Conservation (phyloP, 768 basidiomycete species). For the Ephemerocybe angulata region DNA sequence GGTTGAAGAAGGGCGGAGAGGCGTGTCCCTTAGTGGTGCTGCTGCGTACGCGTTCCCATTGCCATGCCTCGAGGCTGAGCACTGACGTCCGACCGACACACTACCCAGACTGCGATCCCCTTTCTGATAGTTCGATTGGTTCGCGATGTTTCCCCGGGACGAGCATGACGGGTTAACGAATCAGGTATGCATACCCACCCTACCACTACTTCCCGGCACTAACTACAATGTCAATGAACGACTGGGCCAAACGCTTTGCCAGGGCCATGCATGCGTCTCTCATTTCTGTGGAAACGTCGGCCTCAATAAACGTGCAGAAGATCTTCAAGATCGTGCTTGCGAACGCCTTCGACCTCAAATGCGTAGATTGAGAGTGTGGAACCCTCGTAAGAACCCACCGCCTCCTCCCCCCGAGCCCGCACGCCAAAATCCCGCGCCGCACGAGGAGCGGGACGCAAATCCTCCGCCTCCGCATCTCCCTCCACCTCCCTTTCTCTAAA, state of each 20-base stretch:
- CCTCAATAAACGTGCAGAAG: constrained; percentile 99
- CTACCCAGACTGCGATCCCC: constrained; percentile 89
- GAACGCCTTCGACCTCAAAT: constrained; percentile 98
- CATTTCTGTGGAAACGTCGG: constrained; percentile 98
- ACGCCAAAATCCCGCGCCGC: no score
- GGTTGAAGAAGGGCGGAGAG: no score
- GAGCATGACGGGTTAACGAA: constrained; percentile 99
- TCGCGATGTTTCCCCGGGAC: constrained; percentile 91
- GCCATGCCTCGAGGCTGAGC: no score
- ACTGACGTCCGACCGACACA: not conserved
- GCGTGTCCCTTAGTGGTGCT: no score
- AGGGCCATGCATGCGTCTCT: constrained; percentile 99
- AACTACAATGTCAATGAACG: no score
- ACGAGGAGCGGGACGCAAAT: no score
- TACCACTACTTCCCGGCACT: not conserved
- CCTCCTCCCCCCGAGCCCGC: no score
- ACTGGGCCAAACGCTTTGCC: constrained; percentile 92
- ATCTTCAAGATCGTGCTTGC: constrained; percentile 98
- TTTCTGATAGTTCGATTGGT: constrained; percentile 98
- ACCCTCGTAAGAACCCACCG: no score
- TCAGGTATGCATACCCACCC: constrained; percentile 52
- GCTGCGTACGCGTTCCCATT: no score
- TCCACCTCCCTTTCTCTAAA: no score
- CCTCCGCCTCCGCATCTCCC: no score
- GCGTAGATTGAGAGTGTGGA: constrained; percentile 97